A percentile compares a stretch with the other conserved stretches of the same genome.
Evolutionary conservation across 2,329 filamentous ascomycete species (phyloP).

Genomic region (Penicillium frequentans): DNA sequence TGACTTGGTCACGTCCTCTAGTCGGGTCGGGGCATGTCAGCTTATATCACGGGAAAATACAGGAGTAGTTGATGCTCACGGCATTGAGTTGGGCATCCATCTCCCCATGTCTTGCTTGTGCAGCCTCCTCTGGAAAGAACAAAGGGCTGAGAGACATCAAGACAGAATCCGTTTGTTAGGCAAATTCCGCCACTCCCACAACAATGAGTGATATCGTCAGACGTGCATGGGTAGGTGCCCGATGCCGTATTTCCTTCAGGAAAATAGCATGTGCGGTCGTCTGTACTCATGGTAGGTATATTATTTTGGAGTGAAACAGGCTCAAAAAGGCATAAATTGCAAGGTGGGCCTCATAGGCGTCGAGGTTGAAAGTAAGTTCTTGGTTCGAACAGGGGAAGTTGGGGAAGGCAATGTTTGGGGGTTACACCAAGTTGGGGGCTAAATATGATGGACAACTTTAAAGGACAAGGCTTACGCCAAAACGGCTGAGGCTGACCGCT

Average conservation of each 20-base stretch:
- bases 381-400: neutral
- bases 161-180: constrained; percentile 31
- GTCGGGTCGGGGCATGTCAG: neutral
- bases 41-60: neutral
- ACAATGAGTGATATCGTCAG: constrained; percentile 24
- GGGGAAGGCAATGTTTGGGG: neutral
- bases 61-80: constrained; percentile 10
- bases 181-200: constrained; percentile 27
- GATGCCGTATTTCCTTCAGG: constrained; percentile 21
- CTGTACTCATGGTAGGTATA: constrained; percentile 3
- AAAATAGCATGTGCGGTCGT: constrained; percentile 27
- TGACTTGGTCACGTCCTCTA: constrained; percentile 11
- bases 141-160: constrained; percentile 25
- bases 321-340: neutral
- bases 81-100: constrained; percentile 23
- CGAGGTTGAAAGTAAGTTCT: neutral
- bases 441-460: neutral
- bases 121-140: constrained; percentile 28
- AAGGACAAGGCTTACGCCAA: neutral
- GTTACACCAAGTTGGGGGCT: neutral
- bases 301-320: neutral
- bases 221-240: constrained; percentile 26
- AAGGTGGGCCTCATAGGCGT: neutral
- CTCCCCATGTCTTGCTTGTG: constrained; percentile 30
- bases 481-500: neutral